Base-by-base conservation (phyloP, 2,329 filamentous ascomycete genomes). In the Shiraia sp. region DNA sequence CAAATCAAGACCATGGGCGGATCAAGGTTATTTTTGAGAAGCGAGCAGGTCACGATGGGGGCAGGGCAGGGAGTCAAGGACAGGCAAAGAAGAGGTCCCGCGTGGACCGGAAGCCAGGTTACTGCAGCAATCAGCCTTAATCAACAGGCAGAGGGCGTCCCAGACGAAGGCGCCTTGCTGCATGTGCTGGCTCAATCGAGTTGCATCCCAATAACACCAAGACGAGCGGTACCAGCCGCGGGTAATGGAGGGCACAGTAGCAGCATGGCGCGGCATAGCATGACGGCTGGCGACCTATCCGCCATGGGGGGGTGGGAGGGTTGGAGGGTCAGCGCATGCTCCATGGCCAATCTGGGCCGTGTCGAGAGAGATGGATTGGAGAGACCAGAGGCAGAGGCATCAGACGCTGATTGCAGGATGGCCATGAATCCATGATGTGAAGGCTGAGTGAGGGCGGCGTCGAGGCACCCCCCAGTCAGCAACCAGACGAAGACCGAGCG, bases 71-170 rank as follows among this genome's bases (percentile, higher is more conserved):
- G n/a, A 41, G 32, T 41, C 32, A 36, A 36, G 37, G 32, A 13
- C 22, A 33, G 15, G 24, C 16, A 19, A 19, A 14, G 14, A 43
- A 29, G 36, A 42, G 40, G 30, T 45, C 15, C 32, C 45, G 40
- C 42, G 16, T 33, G 33, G 40, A 45, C 46, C 45, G 49, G 34
- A 40, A 31, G 32, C 47, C 53, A 47, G 39, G 47, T 36, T 24
- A 50, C 38, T 46, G 47, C 44, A 40, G 40, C 46, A 43, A 47
- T 53, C 53, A 57, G 54, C 45, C 53, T 48, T 45, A 44, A 44
- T 44, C 30, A 40, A 43, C 27, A 36, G 37, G 42, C 29, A 42
- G 31, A 44, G 43, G 39, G 49, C 49, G 49, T 55, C 37, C 15
- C 44, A 27, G 31, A 40, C 38, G 16, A 36, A 44, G 40, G 47